Evolutionary conservation across 2,329 filamentous ascomycete genomes (phyloP).

Genomic region (Ceratocystis papillata): DNA sequence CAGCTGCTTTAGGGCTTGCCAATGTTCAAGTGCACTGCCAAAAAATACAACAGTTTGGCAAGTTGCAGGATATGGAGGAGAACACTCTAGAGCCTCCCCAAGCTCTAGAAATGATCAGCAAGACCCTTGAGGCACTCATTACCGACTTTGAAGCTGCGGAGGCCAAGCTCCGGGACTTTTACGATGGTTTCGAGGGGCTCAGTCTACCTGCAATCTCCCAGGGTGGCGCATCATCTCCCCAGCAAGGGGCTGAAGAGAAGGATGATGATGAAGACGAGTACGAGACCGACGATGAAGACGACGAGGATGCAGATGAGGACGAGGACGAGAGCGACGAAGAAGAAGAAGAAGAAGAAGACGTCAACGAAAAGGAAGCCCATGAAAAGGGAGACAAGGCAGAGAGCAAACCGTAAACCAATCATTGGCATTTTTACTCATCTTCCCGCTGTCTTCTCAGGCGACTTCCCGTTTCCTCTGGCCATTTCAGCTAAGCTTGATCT

Average conservation of each 20-base stretch:
- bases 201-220: not conserved
- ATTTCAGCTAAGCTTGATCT: not conserved
- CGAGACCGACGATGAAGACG: constrained; percentile 12
- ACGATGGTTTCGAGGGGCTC: constrained; percentile 25
- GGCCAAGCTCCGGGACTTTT: constrained; percentile 59
- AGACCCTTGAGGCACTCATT: constrained; percentile 61
- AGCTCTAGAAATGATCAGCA: constrained; percentile 58
- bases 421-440: not conserved
- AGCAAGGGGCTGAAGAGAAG: constrained; percentile 21
- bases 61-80: constrained; percentile 68
- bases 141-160: constrained; percentile 66
- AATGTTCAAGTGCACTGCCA: constrained; percentile 91
- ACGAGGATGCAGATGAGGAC: constrained; percentile 20
- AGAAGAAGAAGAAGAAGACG: constrained; percentile 17
- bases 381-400: not conserved
- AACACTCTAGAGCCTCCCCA: constrained; percentile 53
- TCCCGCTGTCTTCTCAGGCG: not conserved
- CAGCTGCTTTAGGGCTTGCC: constrained; percentile 79
- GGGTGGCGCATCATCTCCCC: constrained; percentile 1
- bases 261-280: constrained; percentile 19
- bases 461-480: not conserved
- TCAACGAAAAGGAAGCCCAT: not conserved
- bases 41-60: constrained; percentile 89
- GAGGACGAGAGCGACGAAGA: constrained; percentile 18
- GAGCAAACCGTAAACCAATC: not conserved